Conservation (phyloP, 2,329 filamentous ascomycete genomes). For the Xylaria sp. region DNA sequence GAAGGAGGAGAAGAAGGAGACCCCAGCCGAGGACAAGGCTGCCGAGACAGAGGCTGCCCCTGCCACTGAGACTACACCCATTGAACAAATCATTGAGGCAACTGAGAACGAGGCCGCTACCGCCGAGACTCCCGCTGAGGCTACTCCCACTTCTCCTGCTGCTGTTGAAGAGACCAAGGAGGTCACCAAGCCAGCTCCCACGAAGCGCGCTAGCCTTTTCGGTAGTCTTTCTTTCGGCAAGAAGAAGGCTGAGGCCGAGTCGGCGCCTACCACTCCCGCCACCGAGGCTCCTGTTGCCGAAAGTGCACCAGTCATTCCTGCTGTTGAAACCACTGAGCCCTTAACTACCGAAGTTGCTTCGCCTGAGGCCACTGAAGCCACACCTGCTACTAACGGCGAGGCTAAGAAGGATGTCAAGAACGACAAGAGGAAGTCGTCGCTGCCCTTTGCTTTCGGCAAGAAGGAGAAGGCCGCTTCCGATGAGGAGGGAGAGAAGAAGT, state of each 20-base stretch:
- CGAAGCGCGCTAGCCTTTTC: constrained; percentile 63
- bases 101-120: constrained; percentile 43
- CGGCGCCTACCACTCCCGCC: constrained; percentile 47
- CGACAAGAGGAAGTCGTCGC: constrained; percentile 82
- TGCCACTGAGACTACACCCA: constrained; percentile 39
- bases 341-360: constrained; percentile 60
- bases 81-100: constrained; percentile 31
- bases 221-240: constrained; percentile 62
- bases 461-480: constrained; percentile 71
- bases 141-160: constrained; percentile 34
- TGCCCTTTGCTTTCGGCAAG: constrained; percentile 77
- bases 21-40: constrained; percentile 45
- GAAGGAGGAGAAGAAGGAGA: constrained; percentile 55
- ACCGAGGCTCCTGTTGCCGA: constrained; percentile 54
- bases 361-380: constrained; percentile 55
- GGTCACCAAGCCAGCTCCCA: constrained; percentile 53
- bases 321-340: constrained; percentile 62
- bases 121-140: constrained; percentile 31
- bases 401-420: constrained; percentile 68
- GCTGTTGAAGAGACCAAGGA: constrained; percentile 46
- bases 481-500: constrained; percentile 67
- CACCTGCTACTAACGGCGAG: constrained; percentile 57
- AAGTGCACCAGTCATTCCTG: constrained; percentile 63
- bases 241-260: constrained; percentile 60
- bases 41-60: constrained; percentile 41